phyloP scores from a whole-genome alignment of 106 monocot species.

The Dioscorea zingiberensis region DNA sequence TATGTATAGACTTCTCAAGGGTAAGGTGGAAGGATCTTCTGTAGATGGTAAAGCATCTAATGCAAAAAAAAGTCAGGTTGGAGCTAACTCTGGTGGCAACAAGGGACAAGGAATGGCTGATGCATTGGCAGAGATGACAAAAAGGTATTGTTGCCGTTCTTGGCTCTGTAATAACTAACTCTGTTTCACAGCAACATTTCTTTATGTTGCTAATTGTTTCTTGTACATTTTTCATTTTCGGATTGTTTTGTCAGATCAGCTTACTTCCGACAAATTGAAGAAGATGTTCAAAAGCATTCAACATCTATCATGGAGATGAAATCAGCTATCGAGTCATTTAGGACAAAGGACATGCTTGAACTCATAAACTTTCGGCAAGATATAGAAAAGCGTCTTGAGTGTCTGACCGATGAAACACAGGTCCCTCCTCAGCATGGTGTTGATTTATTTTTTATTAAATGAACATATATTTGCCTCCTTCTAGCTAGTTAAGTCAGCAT shows the following conservation, averaged over 20 bases:
- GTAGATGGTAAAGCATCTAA: conserved; percentile 20
- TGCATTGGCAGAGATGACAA: conserved; percentile 62
- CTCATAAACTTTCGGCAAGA: conserved; percentile 38
- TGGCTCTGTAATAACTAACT: neutral
- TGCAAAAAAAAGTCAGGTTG: conserved; percentile 14
- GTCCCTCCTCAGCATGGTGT: conserved; percentile 6
- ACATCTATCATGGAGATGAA: conserved; percentile 28
- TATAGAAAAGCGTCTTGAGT: conserved; percentile 38
- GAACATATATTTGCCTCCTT: neutral
- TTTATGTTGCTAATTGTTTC: neutral
- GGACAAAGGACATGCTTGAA: conserved; percentile 40
- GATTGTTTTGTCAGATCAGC: conserved; percentile 29
- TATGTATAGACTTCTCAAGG: conserved; percentile 44
- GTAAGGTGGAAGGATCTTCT: conserved; percentile 43
- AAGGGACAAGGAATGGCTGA: conserved; percentile 54
- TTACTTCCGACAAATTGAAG: conserved; percentile 56
- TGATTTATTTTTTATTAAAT: neutral
- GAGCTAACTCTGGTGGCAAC: conserved; percentile 7
- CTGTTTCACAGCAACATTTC: neutral
- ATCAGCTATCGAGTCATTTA: conserved; percentile 29
- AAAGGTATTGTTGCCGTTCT: conserved; percentile 16
- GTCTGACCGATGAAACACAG: conserved; percentile 66
- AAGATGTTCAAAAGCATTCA: conserved; percentile 39
- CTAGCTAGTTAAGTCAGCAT: neutral
- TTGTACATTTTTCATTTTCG: neutral